Base-by-base conservation (phyloP, 2,329 filamentous ascomycete genomes). In the Fusarium veterinarium region DNA sequence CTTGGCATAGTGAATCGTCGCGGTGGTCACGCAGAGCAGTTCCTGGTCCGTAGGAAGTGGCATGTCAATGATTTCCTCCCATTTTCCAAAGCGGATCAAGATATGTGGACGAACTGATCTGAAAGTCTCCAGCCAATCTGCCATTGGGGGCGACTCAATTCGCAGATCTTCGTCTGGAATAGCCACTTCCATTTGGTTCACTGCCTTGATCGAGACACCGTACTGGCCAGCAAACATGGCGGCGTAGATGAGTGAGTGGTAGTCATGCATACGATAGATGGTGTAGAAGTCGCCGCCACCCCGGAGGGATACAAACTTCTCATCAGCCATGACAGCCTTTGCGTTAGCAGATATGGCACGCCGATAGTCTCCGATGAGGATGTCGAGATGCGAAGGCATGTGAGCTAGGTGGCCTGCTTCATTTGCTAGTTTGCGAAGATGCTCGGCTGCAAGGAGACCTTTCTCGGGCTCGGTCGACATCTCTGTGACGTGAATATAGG, bases 401-500 rank as follows among this genome's bases (percentile, higher is more conserved):
- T 93, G 91, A 17, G 89, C 84, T 2, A 93, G 81, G 78, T 94
- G 92, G 2, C 91, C 91, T 1, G 89, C 86, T 76, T 93, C 91
- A 0, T 91, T 91, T 0, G 91, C 87, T 6, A 93, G 83, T n/a
- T 84, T 84, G 38, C 91, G 88, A 12, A 94, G 84, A 23, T 84
- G 81, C 74, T 93, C 88, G 7, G 91, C 91, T 0, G 86, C 84
- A 1, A 86, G 80, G 4, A 93, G 78, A 0, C 90, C 92, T 6
- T 80, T 78, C 76, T 93, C 91, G 0, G 92, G 91, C 28, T 77
- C 72, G 2, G 59, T 62, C 0, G 92, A 94, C 92, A 94, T 94
- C 77, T 95, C 92, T 85, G 93, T 92, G 7, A 93, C 86, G 74
- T 94, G 92, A 42, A 94, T 92, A 79, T 95, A 95, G 37, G 94